phyloP scores from a whole-genome alignment of 139 green algal species.

The Chlamydomonas asymmetrica region DNA sequence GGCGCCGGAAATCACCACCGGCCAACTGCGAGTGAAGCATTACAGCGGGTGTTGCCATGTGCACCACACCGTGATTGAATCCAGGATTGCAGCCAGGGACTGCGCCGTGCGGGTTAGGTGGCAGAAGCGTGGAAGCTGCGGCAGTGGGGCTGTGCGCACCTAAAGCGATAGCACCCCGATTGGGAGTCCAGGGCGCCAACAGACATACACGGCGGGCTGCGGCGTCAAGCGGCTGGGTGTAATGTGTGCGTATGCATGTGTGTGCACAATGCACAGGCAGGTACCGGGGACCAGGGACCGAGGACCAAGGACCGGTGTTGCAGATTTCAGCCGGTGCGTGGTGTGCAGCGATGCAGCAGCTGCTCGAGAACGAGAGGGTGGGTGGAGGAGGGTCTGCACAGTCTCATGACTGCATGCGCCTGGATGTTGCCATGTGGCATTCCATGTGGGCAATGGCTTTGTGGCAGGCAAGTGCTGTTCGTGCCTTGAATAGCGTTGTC shows the following conservation, averaged over 20 bases:
- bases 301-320: too few relatives aligned
- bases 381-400: background rate
- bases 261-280: background rate
- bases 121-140: background rate
- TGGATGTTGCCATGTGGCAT: too few relatives aligned
- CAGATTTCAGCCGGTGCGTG: background rate
- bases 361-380: background rate
- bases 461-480: too few relatives aligned
- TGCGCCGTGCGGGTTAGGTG: background rate
- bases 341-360: background rate
- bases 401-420: background rate
- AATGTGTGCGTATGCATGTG: too few relatives aligned
- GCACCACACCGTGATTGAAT: background rate
- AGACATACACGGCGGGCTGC: background rate
- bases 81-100: background rate
- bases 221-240: background rate
- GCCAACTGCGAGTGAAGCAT: background rate
- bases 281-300: background rate
- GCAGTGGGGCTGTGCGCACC: background rate
- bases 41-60: background rate
- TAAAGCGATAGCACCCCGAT: background rate
- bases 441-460: background rate
- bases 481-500: slow-evolving; percentile 5
- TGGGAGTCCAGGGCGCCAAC: background rate
- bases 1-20: background rate